Evolutionary conservation across 257 asterid species (phyloP).

Genomic region (Solanum paucissectum): DNA sequence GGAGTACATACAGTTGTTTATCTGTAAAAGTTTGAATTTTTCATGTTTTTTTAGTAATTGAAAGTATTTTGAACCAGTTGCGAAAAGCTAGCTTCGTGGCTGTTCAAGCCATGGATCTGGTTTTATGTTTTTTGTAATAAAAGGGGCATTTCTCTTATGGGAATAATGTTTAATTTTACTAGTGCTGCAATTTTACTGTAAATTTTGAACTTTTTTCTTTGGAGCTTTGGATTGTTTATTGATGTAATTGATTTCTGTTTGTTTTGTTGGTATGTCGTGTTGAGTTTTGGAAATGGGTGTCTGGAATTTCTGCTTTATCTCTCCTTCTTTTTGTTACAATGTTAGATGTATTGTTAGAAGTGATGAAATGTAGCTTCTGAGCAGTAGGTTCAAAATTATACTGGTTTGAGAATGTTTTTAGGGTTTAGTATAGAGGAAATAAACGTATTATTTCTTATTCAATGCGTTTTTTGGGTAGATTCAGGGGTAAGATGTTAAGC

Average conservation of each 20-base stretch:
- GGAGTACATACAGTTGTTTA: background rate
- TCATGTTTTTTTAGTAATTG: background rate
- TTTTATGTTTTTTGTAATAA: background rate
- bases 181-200: background rate
- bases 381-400: background rate
- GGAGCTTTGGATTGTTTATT: background rate
- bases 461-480: background rate
- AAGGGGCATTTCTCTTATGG: background rate
- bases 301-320: background rate
- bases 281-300: background rate
- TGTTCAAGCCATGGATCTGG: background rate
- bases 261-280: background rate
- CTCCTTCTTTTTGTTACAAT: background rate
- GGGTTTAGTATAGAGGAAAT: background rate
- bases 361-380: background rate
- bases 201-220: background rate
- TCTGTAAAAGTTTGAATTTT: background rate
- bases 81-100: background rate
- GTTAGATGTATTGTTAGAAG: background rate
- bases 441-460: background rate
- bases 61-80: background rate
- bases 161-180: background rate
- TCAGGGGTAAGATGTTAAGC: background rate
- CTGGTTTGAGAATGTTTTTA: background rate
- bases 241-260: background rate